These are phyloP conservation scores for Onygenales sp. DNA, from an alignment of 2,329 filamentous ascomycete genomes.

Conservation along the genomic window DNA sequence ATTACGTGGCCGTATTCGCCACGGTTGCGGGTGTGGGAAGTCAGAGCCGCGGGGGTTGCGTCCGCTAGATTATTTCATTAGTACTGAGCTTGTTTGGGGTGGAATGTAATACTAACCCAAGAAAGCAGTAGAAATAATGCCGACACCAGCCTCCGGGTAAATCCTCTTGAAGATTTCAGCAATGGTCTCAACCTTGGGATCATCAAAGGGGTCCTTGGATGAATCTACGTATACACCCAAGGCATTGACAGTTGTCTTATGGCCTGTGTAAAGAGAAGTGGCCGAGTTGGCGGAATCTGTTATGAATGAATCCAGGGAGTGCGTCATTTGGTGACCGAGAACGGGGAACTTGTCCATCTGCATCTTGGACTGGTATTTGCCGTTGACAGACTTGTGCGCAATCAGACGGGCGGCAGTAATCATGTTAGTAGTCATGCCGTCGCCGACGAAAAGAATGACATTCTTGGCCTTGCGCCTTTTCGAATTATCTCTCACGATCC, in stretches of 20 bases:
- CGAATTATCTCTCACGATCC: constrained; percentile 63
- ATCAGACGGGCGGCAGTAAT: constrained; percentile 63
- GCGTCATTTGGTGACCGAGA: constrained; percentile 82
- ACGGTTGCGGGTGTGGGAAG: constrained; percentile 62
- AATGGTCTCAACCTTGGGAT: constrained; percentile 79
- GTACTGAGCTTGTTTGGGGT: no score
- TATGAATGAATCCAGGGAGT: constrained; percentile 76
- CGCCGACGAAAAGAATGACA: constrained; percentile 74
- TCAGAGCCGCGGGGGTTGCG: constrained; percentile 69
- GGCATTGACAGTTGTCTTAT: constrained; percentile 76
- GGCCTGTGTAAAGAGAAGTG: constrained; percentile 69
- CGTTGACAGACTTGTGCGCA: constrained; percentile 73
- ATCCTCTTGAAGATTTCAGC: constrained; percentile 61
- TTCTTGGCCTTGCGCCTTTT: constrained; percentile 71
- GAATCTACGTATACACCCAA: constrained; percentile 76
- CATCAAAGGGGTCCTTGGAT: constrained; percentile 62
- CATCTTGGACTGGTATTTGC: constrained; percentile 68
- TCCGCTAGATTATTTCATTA: constrained; percentile 43
- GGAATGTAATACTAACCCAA: constrained; percentile 13
- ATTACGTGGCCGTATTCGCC: constrained; percentile 61
- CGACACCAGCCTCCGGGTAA: constrained; percentile 46
- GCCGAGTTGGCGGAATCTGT: constrained; percentile 82
- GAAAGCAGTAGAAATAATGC: constrained; percentile 70
- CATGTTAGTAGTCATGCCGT: constrained; percentile 47
- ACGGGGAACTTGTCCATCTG: constrained; percentile 75